phyloP scores from a whole-genome alignment of 768 basidiomycete genomes.

The Naganishia vishniacii region DNA sequence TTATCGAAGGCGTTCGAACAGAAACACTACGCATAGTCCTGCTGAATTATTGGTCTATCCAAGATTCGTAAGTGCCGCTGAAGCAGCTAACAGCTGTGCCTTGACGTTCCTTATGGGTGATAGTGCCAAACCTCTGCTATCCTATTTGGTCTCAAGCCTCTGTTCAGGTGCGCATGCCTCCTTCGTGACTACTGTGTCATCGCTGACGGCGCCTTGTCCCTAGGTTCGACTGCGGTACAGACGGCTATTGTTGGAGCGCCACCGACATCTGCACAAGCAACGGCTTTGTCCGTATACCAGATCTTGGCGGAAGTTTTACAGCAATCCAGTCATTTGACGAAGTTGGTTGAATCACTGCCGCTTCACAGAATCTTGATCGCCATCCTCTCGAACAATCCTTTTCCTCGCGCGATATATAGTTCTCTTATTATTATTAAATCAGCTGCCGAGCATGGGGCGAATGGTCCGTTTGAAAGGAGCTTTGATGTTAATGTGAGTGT shows the following conservation, averaged over 20 bases:
- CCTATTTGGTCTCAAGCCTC: slow-evolving; percentile 76
- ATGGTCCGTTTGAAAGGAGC: slow-evolving; percentile 4
- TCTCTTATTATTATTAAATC: background rate
- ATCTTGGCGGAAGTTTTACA: slow-evolving; percentile 62
- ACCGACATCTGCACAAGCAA: slow-evolving; percentile 31
- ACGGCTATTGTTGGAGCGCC: slow-evolving; percentile 29
- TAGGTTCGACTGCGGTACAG: background rate
- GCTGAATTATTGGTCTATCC: slow-evolving; percentile 40
- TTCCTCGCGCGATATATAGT: background rate
- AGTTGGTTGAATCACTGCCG: slow-evolving; percentile 69
- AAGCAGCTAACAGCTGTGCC: background rate
- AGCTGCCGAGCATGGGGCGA: background rate
- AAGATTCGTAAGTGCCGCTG: slow-evolving; percentile 36
- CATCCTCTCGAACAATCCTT: slow-evolving; percentile 69
- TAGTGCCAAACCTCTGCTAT: slow-evolving; percentile 72
- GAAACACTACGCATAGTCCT: slow-evolving; percentile 37
- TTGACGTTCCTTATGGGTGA: background rate
- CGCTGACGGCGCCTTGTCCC: background rate
- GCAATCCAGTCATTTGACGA: slow-evolving; percentile 57
- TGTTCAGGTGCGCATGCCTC: slow-evolving; percentile 43
- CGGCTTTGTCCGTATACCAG: slow-evolving; percentile 55
- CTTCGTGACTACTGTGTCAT: background rate
- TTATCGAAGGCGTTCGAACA: too few relatives aligned
- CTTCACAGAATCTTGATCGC: slow-evolving; percentile 71
- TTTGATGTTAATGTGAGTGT: slow-evolving; percentile 1